Evolutionary conservation across 2,329 filamentous ascomycete species (phyloP).

Genomic region (Byssochlamys sp.): DNA sequence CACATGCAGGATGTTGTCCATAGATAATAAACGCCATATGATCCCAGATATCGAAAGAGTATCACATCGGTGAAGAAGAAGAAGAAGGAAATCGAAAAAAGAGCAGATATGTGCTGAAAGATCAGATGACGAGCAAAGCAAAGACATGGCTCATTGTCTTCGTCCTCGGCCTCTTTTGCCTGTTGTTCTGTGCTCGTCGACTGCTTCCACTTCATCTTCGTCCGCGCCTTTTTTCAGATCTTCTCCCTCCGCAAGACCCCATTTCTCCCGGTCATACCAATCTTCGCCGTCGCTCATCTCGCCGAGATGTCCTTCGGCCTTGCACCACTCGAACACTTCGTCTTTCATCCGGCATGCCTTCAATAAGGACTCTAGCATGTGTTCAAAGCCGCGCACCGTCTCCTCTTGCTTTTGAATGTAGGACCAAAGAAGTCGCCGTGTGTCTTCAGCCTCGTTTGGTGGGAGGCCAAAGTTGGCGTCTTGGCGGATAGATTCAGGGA

Average conservation of each 20-base stretch:
- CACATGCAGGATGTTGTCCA: too few species aligned
- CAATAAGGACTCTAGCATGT: constrained; percentile 48
- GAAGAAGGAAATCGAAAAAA: neutral
- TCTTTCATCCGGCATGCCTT: constrained; percentile 51
- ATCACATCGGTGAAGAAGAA: neutral
- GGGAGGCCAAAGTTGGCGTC: constrained; percentile 51
- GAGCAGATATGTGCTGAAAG: neutral
- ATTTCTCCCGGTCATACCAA: constrained; percentile 56
- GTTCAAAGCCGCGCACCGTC: constrained; percentile 47
- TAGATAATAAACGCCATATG: neutral
- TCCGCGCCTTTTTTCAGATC: constrained; percentile 53
- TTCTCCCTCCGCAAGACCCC: constrained; percentile 46
- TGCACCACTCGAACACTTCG: constrained; percentile 51
- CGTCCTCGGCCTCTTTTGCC: constrained; percentile 32
- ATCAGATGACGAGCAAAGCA: neutral
- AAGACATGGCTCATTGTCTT: constrained; percentile 16
- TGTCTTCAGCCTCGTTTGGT: constrained; percentile 51
- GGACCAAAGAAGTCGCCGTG: constrained; percentile 49
- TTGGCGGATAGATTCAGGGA: constrained; percentile 41
- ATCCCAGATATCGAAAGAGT: neutral
- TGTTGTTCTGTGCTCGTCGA: constrained; percentile 30
- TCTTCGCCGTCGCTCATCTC: constrained; percentile 61
- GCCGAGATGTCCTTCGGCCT: constrained; percentile 54
- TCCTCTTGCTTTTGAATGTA: constrained; percentile 60
- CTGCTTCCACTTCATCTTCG: constrained; percentile 49